Evolutionary conservation across 139 green algal species (phyloP).

Genomic region (Gonium pectorale): DNA sequence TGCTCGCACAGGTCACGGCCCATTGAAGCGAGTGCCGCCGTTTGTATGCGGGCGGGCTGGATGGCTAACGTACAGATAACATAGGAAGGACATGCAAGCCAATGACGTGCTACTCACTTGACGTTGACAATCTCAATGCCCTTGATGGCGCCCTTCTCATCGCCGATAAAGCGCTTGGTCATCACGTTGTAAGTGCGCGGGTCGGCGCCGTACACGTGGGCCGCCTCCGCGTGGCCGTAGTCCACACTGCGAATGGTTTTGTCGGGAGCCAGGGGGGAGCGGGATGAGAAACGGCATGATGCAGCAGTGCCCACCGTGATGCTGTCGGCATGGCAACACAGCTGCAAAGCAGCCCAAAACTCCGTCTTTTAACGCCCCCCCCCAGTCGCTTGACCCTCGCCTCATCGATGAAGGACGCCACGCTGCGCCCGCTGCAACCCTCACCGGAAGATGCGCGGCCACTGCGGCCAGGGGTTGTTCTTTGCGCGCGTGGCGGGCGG

Average conservation of each 20-base stretch:
- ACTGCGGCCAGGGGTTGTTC: slow-evolving; percentile 96
- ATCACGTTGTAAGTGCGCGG: slow-evolving; percentile 94
- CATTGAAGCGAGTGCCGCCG: too few relatives aligned
- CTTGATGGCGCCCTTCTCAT: slow-evolving; percentile 83
- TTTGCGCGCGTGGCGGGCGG: slow-evolving; percentile 79
- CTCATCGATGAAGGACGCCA: too few relatives aligned
- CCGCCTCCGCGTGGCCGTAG: slow-evolving; percentile 95
- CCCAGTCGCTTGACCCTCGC: not conserved
- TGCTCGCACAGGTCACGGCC: too few relatives aligned
- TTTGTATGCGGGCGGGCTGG: too few relatives aligned
- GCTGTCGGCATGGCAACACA: too few relatives aligned
- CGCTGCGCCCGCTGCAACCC: not conserved
- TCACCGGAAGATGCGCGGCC: slow-evolving; percentile 88
- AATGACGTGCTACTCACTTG: slow-evolving; percentile 42
- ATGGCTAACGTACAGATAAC: not conserved
- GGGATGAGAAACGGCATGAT: too few relatives aligned
- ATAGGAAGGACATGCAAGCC: too few relatives aligned
- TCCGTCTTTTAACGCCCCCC: not conserved
- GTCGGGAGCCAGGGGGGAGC: too few relatives aligned
- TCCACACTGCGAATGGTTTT: slow-evolving; percentile 78
- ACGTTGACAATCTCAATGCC: slow-evolving; percentile 83
- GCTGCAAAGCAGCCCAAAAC: too few relatives aligned
- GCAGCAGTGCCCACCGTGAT: too few relatives aligned
- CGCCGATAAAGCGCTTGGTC: slow-evolving; percentile 93
- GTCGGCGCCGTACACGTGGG: slow-evolving; percentile 81